Percentiles rank a stretch among this genome's conserved stretches.
Evolutionary conservation across 352 stramenopile species (phyloP).

Genomic region (Phytophthora sojae): DNA sequence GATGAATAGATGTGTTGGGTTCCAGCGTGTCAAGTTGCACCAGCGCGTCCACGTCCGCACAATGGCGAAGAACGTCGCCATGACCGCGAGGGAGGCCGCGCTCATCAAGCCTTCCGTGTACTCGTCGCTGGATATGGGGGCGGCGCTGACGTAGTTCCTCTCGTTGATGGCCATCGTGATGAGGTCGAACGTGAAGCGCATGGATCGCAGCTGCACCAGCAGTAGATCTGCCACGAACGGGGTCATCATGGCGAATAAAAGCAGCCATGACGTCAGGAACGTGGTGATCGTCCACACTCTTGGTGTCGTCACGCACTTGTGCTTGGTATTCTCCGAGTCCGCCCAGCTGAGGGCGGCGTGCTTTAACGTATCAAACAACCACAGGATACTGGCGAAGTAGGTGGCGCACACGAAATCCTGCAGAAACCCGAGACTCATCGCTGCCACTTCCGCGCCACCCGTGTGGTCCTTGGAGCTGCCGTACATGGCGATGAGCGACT

Average conservation of each 20-base stretch:
- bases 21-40: neutral
- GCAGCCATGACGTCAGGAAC: conserved; percentile 1
- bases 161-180: conserved; percentile 33
- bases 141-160: neutral
- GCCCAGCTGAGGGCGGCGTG: neutral
- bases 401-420: conserved; percentile 46
- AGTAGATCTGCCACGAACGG: conserved; percentile 39
- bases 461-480: conserved; percentile 21
- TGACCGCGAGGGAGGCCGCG: neutral
- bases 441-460: conserved; percentile 8
- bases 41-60: neutral
- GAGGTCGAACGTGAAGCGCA: conserved; percentile 51
- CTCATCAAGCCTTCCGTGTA: neutral
- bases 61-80: neutral
- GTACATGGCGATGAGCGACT: conserved; percentile 35
- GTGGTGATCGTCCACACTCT: neutral
- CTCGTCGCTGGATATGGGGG: neutral
- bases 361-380: conserved; percentile 5
- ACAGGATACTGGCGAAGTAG: conserved; percentile 33
- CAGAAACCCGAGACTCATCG: conserved; percentile 38
- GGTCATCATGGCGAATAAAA: conserved; percentile 9
- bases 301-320: neutral
- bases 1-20: neutral
- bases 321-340: neutral
- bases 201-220: conserved; percentile 33